phyloP scores from a whole-genome alignment of 345 rosid species.

The Boechera stricta region DNA sequence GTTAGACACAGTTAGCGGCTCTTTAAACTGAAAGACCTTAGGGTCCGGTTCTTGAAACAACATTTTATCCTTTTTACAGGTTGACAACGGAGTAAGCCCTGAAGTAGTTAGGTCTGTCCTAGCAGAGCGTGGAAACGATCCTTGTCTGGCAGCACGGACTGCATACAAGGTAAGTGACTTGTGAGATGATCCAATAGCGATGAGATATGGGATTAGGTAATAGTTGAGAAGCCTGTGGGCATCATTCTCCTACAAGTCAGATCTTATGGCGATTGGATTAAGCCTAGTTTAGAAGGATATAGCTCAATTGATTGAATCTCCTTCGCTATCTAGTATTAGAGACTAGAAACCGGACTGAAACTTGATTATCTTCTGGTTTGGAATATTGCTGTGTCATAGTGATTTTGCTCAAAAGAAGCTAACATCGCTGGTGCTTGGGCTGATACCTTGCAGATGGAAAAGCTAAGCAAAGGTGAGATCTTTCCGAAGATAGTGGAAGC shows the following conservation, averaged over 20 bases:
- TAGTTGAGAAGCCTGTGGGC: conserved; percentile 24
- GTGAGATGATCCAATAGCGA: conserved; percentile 16
- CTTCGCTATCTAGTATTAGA: conserved; percentile 4
- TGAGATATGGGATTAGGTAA: conserved; percentile 5
- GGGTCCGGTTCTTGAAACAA: conserved; percentile 27
- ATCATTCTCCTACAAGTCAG: conserved; percentile 3
- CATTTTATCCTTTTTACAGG: conserved; percentile 50
- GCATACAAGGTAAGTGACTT: conserved; percentile 65
- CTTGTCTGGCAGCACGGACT: conserved; percentile 87
- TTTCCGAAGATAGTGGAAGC: conserved; percentile 86
- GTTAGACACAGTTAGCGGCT: background rate
- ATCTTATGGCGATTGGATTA: conserved; percentile 23
- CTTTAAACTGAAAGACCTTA: conserved; percentile 10
- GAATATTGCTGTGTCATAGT: conserved; percentile 4
- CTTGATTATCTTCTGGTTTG: conserved; percentile 6
- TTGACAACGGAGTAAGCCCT: conserved; percentile 81
- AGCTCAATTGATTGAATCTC: conserved; percentile 9
- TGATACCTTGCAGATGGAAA: conserved; percentile 67
- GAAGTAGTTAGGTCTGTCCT: conserved; percentile 91
- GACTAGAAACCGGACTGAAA: conserved; percentile 10
- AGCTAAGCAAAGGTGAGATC: conserved; percentile 61
- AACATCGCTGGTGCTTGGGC: conserved; percentile 5
- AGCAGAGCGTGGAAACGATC: conserved; percentile 74
- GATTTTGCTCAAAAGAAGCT: background rate
- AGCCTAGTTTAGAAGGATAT: conserved; percentile 7